Base-by-base conservation (phyloP, 768 basidiomycete genomes). In the Floccularia luteovirens region DNA sequence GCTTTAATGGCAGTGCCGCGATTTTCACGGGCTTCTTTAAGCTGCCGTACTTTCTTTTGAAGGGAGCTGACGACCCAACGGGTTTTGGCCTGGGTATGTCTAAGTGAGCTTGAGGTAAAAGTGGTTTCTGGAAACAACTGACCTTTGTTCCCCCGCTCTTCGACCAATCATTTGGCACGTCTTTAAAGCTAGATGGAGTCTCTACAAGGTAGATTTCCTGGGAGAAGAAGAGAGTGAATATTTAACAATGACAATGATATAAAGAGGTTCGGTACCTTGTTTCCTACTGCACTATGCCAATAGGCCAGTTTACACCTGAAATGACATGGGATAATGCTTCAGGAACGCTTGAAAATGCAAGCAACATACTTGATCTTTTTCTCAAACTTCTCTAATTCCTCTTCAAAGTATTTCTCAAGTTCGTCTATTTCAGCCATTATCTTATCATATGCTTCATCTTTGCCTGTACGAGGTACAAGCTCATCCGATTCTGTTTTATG, bases 11-110 rank as follows among this genome's bases (percentile, higher is more conserved):
- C 79, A 2, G 76, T 72, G 44, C 70, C 86, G 28, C 85, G 81
- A 41, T 79, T 90, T 61, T 99, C 96, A 30, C 90, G 78, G 2
- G 90, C 92, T 62, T 99, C 96, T 61, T 98, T 98, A 23, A 96
- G 70, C 42, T 77, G 63, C 14, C 90, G 80, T 38, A 98, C 75
- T 22, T 78, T 78, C 3, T 72, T 51, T 42, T 79, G 75, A 2
- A 91, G 72, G 19, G 83, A 70, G 1, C 82, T 82, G 4, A 91
- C 82, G 4, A 79, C 65, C 69, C 82, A 99, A 16, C 96, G 84
- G 11, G 69, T 70, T 49, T 74, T 74, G 20, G 77, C 75, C 86
- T 94, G 52, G 41, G 28, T 1, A 16, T 42, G 6, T 30, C 27
- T 14, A 30, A 10, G 27, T 30, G 10, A 30, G 27, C 27, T 14